Conservation (phyloP, 805 yeast species). For the Zygosaccharomyces gambellarensis region DNA sequence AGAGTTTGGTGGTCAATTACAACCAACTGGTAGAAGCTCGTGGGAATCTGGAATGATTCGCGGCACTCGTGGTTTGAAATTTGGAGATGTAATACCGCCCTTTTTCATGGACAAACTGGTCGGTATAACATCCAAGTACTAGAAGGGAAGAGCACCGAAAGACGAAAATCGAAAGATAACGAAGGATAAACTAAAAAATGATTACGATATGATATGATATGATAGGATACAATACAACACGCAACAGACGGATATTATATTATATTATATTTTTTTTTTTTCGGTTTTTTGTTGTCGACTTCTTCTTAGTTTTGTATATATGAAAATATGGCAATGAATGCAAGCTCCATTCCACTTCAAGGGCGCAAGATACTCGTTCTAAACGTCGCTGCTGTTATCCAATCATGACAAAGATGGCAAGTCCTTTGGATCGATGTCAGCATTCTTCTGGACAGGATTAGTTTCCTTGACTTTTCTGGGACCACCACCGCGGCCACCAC, state of each 20-base stretch:
- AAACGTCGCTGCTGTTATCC: neutral
- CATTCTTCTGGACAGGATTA: constrained; percentile 31
- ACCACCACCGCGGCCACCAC: constrained; percentile 3
- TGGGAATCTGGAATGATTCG: constrained; percentile 54
- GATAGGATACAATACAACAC: constrained; percentile 1
- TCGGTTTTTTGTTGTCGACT: too few species aligned
- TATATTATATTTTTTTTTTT: neutral
- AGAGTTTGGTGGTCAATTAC: constrained; percentile 53
- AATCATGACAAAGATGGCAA: constrained; percentile 61
- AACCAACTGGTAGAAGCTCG: constrained; percentile 40
- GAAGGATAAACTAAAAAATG: too few species aligned
- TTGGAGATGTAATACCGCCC: constrained; percentile 35
- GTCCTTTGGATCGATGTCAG: constrained; percentile 53
- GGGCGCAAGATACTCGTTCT: neutral
- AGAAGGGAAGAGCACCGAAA: neutral
- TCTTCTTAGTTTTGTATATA: constrained; percentile 1
- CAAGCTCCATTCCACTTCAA: neutral
- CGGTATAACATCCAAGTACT: constrained; percentile 6
- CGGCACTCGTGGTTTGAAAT: constrained; percentile 27
- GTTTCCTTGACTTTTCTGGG: constrained; percentile 33
- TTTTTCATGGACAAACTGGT: constrained; percentile 15
- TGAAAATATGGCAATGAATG: constrained; percentile 3
- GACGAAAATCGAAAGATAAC: too few species aligned
- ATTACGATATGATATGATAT: neutral
- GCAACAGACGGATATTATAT: constrained; percentile 1